These are phyloP conservation scores for Neonectria ditissima DNA, from an alignment of 2,329 filamentous ascomycete genomes.

Conservation along the genomic window DNA sequence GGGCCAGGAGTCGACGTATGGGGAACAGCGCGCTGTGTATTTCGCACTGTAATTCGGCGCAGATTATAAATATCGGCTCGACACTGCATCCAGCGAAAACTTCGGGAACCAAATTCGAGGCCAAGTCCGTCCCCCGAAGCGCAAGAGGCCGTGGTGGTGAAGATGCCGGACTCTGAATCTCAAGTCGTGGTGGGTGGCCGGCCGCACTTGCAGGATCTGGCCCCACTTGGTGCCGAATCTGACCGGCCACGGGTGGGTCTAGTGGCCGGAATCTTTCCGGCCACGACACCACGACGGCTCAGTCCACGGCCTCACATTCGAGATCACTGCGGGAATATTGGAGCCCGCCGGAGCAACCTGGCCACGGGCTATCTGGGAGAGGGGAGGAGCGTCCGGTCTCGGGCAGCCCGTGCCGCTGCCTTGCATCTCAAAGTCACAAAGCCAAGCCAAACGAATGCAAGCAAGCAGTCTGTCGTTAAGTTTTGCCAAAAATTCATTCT, in stretches of 20 bases:
- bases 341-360: slow-evolving; percentile 15
- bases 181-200: slow-evolving; percentile 20
- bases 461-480: background rate
- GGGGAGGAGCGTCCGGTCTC: slow-evolving; percentile 22
- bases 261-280: slow-evolving; percentile 52
- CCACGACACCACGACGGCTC: slow-evolving; percentile 46
- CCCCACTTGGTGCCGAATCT: slow-evolving; percentile 39
- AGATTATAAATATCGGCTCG: background rate
- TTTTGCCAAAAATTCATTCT: background rate
- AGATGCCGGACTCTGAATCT: background rate
- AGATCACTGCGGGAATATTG: slow-evolving; percentile 16
- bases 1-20: slow-evolving; percentile 3
- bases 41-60: background rate
- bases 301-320: slow-evolving; percentile 20
- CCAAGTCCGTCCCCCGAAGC: background rate
- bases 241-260: slow-evolving; percentile 37
- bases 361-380: slow-evolving; percentile 18
- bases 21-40: background rate
- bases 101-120: no score
- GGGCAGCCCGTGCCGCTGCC: slow-evolving; percentile 18
- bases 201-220: slow-evolving; percentile 18
- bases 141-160: slow-evolving; percentile 1
- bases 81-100: background rate
- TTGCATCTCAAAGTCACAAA: slow-evolving; percentile 9
- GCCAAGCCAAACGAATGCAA: slow-evolving; percentile 7